Percentiles rank a stretch among this genome's conserved stretches.
These are phyloP conservation scores for Debaryomyces prosopidis DNA, from an alignment of 805 yeast genomes.

Conservation along the genomic window DNA sequence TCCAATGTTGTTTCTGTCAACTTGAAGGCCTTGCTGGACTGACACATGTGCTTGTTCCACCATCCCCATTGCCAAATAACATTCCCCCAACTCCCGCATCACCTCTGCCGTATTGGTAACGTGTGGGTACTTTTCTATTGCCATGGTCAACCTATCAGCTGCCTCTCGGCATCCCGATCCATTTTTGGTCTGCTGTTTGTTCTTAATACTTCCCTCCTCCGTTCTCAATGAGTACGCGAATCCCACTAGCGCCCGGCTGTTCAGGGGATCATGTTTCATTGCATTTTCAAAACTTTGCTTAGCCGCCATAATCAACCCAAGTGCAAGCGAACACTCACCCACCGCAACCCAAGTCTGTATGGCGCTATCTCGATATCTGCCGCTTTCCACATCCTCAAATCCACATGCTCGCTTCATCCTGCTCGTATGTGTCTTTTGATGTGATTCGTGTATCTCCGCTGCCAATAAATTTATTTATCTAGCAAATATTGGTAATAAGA, in stretches of 20 bases:
- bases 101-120: slow-evolving; percentile 39
- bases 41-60: slow-evolving; percentile 54
- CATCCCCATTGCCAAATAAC: slow-evolving; percentile 48
- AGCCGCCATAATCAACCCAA: slow-evolving; percentile 42
- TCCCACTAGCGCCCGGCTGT: slow-evolving; percentile 42
- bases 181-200: slow-evolving; percentile 38
- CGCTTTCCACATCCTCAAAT: not conserved
- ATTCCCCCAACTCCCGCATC: slow-evolving; percentile 53
- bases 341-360: slow-evolving; percentile 47
- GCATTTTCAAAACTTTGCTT: slow-evolving; percentile 45
- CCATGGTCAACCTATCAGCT: slow-evolving; percentile 39
- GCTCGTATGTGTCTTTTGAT: too few relatives aligned
- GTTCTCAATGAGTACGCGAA: slow-evolving; percentile 41
- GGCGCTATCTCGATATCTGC: slow-evolving; percentile 22
- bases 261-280: slow-evolving; percentile 41
- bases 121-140: slow-evolving; percentile 37
- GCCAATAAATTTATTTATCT: too few relatives aligned
- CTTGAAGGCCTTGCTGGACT: slow-evolving; percentile 42
- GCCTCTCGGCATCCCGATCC: slow-evolving; percentile 41
- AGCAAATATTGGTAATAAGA: too few relatives aligned
- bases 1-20: slow-evolving; percentile 42
- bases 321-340: slow-evolving; percentile 45
- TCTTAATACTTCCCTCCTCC: slow-evolving; percentile 4
- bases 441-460: too few relatives aligned
- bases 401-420: too few relatives aligned